A percentile compares a stretch with the other conserved stretches of the same genome.
Evolutionary conservation across 2,329 filamentous ascomycete species (phyloP).

Genomic region (Paracamarosporium sp.): DNA sequence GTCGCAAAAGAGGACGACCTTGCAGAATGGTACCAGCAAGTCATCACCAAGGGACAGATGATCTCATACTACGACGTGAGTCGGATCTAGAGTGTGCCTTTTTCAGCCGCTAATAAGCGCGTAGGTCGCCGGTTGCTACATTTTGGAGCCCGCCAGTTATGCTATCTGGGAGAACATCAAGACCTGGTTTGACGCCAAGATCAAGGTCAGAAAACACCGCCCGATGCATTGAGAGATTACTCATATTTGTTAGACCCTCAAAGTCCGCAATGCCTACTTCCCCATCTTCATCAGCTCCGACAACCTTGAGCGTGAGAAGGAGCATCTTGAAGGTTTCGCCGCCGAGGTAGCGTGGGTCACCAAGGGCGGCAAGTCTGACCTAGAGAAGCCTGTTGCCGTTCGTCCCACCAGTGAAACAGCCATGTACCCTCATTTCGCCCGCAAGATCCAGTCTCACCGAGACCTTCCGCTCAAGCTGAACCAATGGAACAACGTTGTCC

Average conservation of each 20-base stretch:
- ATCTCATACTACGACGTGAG: conserved; percentile 98
- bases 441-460: conserved; percentile 96
- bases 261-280: conserved; percentile 95
- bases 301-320: conserved; percentile 86
- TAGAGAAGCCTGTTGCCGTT: conserved; percentile 80
- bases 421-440: conserved; percentile 95
- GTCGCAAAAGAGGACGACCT: conserved; percentile 86
- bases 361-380: conserved; percentile 87
- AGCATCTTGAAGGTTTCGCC: conserved; percentile 96
- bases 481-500: conserved; percentile 95
- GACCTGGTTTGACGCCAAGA: conserved; percentile 66
- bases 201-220: conserved; percentile 61
- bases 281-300: conserved; percentile 86
- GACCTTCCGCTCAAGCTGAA: conserved; percentile 94
- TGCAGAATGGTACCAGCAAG: conserved; percentile 95
- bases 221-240: neutral
- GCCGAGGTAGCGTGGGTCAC: conserved; percentile 91
- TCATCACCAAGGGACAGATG: conserved; percentile 96
- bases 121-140: conserved; percentile 39
- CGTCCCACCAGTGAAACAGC: conserved; percentile 76
- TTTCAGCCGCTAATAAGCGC: conserved; percentile 6
- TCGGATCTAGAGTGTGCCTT: conserved; percentile 38
- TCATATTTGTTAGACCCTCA: conserved; percentile 62
- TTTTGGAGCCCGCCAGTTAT: conserved; percentile 68
- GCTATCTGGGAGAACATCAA: conserved; percentile 74